Evolutionary conservation across 768 basidiomycete genomes (phyloP), one percentile per base, ranked within the genome.

Genomic region (Lanmaoa rubissima): DNA sequence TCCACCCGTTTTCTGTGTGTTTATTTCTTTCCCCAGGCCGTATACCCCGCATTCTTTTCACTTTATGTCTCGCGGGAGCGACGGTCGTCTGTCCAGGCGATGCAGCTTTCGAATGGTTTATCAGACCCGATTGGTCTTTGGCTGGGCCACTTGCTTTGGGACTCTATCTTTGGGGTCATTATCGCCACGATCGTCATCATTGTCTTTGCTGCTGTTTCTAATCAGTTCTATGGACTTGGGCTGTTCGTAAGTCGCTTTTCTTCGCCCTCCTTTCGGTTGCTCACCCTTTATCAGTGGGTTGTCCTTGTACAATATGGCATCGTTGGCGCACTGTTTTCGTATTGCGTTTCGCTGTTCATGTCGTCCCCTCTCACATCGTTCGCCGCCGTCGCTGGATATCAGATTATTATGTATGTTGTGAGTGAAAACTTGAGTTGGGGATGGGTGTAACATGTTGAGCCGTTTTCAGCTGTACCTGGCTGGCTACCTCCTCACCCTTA

Each of bases 21-120:
- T 53, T 13, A 59, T 43, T 40, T 28, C 36, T 26, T 42, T 48
- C 43, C 38, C 10, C 14, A 89, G 87, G 77, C 86, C 12, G 84
- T 89, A 1, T 92, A 81, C 65, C 88, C 90, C n/a, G 90, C 90
- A 4, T 92, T 92, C 74, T 90, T 84, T 61, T 80, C 87, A 11
- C 69, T 92, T 14, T 92, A 92, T 68, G 88, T 90, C 4, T 84
- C 88, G 0, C 79, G 78, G 58, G 90, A 92, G 65, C 81, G 87
- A 11, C 79, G 82, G 2, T 82, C 84, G 2, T 71, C 74, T 44
- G 87, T 92, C 0, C 88, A 91, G 66, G 86, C 89, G 3, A 92
- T 92, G 87, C 90, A 92, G 64, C 74, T 87, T 36, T 88, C 86
- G 36, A 90, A 92, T 67, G 90, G 90, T 1, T 70, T 91, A 28